Conservation (phyloP, 2,329 filamentous ascomycete species). For the Aspergillus latus region DNA sequence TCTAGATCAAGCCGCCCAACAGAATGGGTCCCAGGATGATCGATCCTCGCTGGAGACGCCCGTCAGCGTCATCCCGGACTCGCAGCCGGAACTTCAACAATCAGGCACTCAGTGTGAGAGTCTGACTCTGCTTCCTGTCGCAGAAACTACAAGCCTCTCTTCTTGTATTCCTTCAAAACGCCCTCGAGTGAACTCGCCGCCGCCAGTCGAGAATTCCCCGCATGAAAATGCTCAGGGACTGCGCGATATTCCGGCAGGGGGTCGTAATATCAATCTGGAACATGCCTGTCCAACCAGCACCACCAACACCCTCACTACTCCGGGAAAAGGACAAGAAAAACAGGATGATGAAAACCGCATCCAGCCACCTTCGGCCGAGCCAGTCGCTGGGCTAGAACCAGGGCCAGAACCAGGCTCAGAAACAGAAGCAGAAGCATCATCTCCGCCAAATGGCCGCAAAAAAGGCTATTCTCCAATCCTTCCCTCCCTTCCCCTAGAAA, state of each 20-base stretch:
- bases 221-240: neutral
- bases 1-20: neutral
- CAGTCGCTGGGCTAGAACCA: neutral
- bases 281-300: neutral
- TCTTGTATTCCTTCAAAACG: conserved; percentile 13
- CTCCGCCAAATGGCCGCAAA: neutral
- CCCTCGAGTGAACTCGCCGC: conserved; percentile 13
- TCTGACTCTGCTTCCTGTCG: neutral
- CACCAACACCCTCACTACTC: neutral
- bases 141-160: neutral
- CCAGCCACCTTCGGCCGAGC: neutral
- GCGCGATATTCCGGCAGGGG: neutral
- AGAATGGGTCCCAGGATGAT: conserved; percentile 15
- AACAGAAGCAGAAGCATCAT: neutral
- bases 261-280: neutral
- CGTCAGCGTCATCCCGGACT: conserved; percentile 43
- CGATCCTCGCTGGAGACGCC: conserved; percentile 31
- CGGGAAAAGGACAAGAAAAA: neutral
- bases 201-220: neutral
- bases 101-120: neutral
- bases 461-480: neutral
- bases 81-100: conserved; percentile 31
- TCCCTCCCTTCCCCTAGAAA: conserved; percentile 37
- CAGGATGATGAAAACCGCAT: neutral
- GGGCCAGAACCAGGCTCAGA: neutral